Percentiles rank a stretch among this genome's conserved stretches.
phyloP scores from a whole-genome alignment of 2,329 filamentous ascomycete genomes.

The Ascochyta pisi region DNA sequence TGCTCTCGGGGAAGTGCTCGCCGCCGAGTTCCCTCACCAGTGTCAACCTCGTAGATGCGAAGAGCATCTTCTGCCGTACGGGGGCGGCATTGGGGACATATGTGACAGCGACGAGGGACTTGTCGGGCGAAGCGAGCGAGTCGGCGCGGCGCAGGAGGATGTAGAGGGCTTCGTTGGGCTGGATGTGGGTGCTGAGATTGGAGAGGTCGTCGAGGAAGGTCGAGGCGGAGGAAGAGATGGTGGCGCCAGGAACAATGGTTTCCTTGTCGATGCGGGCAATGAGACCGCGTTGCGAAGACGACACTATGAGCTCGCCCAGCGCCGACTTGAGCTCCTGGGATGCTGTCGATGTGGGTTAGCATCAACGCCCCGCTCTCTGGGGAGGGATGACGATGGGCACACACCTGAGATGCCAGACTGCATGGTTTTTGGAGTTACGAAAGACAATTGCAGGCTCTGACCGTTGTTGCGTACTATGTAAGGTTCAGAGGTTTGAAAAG shows the following conservation, averaged over 20 bases:
- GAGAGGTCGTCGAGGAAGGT: conserved; percentile 70
- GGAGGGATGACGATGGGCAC: background rate
- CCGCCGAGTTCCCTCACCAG: conserved; percentile 77
- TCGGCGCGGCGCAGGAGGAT: conserved; percentile 75
- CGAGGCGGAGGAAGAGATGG: conserved; percentile 58
- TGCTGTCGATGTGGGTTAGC: conserved; percentile 53
- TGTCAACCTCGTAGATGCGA: conserved; percentile 77
- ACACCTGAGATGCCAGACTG: conserved; percentile 80
- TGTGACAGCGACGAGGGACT: conserved; percentile 69
- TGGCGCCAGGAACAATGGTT: conserved; percentile 67
- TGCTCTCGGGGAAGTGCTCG: conserved; percentile 78
- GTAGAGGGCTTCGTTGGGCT: conserved; percentile 73
- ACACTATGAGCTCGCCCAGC: conserved; percentile 73
- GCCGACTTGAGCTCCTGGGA: conserved; percentile 77
- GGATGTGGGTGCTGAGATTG: conserved; percentile 68
- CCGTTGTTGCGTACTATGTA: background rate
- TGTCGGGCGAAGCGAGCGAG: conserved; percentile 48
- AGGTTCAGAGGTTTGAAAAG: background rate
- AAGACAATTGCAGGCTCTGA: background rate
- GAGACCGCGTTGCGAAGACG: conserved; percentile 69
- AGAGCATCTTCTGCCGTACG: conserved; percentile 86
- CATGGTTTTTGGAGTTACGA: conserved; percentile 58
- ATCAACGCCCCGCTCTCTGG: background rate
- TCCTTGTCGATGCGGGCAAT: conserved; percentile 74
- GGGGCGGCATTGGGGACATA: conserved; percentile 81